Percentiles rank a stretch among this genome's conserved stretches.
phyloP scores from a whole-genome alignment of 2,329 filamentous ascomycete species.

The Alternaria alternata region DNA sequence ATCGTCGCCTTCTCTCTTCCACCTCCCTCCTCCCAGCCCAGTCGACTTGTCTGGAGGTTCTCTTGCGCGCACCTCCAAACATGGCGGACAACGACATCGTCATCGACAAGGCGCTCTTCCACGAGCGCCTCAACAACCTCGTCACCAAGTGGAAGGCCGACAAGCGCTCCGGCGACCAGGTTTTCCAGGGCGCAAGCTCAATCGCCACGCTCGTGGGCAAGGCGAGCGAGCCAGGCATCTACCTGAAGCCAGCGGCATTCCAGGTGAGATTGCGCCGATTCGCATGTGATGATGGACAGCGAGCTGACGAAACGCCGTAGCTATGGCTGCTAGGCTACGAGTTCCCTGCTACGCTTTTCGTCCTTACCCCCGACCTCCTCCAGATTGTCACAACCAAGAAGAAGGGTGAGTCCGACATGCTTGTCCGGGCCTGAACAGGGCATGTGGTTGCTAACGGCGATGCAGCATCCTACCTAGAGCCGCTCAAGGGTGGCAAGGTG shows the following conservation, averaged over 20 bases:
- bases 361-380: conserved; percentile 86
- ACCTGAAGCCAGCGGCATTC: conserved; percentile 95
- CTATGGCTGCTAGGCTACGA: conserved; percentile 99
- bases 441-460: conserved; percentile 35
- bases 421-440: neutral
- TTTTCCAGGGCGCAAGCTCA: conserved; percentile 86
- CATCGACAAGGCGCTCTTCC: conserved; percentile 93
- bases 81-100: conserved; percentile 76
- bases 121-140: conserved; percentile 88
- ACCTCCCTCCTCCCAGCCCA: conserved; percentile 16
- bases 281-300: neutral
- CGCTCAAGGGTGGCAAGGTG: conserved; percentile 89
- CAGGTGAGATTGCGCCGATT: conserved; percentile 69
- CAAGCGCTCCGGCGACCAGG: conserved; percentile 83
- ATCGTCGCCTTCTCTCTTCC: conserved; percentile 24
- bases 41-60: conserved; percentile 28
- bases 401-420: conserved; percentile 71
- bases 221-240: conserved; percentile 79
- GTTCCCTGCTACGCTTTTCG: conserved; percentile 93
- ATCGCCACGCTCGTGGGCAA: conserved; percentile 94
- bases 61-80: conserved; percentile 37
- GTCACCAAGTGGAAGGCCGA: conserved; percentile 95
- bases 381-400: conserved; percentile 96
- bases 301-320: conserved; percentile 59
- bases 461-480: conserved; percentile 88